Evolutionary conservation across 176 grass and related monocot species (phyloP).

Genomic region (Triticum urartu): DNA sequence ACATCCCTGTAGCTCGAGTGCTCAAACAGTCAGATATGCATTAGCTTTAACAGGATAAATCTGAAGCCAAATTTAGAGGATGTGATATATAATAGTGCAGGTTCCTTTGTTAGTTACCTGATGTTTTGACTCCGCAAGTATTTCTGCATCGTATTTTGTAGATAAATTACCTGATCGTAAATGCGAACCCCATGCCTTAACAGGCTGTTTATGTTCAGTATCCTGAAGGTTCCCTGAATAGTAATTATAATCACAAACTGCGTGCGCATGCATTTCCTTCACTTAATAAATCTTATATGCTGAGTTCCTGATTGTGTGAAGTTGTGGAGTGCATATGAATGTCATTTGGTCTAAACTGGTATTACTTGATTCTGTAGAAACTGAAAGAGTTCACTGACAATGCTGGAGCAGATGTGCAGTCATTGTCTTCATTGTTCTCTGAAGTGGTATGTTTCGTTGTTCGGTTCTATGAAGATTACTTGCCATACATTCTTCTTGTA

Average conservation of each 20-base stretch:
- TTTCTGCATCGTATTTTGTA: slow-evolving; percentile 11
- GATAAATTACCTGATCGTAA: not conserved
- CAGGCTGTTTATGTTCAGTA: not conserved
- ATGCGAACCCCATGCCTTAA: not conserved
- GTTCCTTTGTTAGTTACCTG: not conserved
- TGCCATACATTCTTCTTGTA: slow-evolving; percentile 1
- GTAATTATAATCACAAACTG: not conserved
- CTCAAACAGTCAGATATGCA: not conserved
- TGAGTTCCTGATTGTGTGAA: slow-evolving; percentile 1
- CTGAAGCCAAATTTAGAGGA: not conserved
- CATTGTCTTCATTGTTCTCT: slow-evolving; percentile 72
- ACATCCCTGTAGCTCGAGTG: slow-evolving; percentile 2
- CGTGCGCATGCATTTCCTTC: not conserved
- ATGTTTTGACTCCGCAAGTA: not conserved
- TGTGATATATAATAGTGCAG: not conserved
- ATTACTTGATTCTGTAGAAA: slow-evolving; percentile 52
- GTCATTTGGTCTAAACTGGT: slow-evolving; percentile 17
- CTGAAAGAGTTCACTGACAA: slow-evolving; percentile 87
- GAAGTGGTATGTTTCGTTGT: slow-evolving; percentile 67
- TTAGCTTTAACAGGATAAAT: not conserved
- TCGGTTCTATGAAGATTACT: slow-evolving; percentile 5
- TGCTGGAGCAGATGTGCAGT: slow-evolving; percentile 84
- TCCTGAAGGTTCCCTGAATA: slow-evolving; percentile 15
- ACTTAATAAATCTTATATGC: slow-evolving; percentile 15
- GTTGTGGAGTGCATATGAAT: not conserved